These are phyloP conservation scores for Myxozyma udenii DNA, from an alignment of 805 yeast genomes.

Conservation along the genomic window DNA sequence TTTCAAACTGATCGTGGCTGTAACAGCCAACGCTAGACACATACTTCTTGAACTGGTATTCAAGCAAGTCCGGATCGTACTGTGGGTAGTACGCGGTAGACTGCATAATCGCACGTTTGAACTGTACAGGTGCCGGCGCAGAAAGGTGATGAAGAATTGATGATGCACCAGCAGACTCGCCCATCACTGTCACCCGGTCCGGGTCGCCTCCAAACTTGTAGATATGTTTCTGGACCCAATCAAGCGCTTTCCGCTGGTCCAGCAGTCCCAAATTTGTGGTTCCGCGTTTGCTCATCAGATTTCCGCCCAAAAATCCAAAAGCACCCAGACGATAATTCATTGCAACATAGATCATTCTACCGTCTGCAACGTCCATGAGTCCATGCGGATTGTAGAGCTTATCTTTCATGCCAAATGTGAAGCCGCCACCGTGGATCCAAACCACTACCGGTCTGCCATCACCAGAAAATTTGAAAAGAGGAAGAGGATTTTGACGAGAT, in stretches of 20 bases:
- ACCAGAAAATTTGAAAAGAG: too few species aligned
- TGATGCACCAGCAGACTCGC: slow-evolving; percentile 43
- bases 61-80: slow-evolving; percentile 5
- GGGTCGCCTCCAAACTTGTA: slow-evolving; percentile 42
- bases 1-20: background rate
- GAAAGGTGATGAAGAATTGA: slow-evolving; percentile 38
- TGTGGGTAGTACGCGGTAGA: slow-evolving; percentile 22
- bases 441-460: background rate
- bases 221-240: slow-evolving; percentile 42
- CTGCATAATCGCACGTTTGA: slow-evolving; percentile 25
- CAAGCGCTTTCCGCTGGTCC: slow-evolving; percentile 40
- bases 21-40: slow-evolving; percentile 13
- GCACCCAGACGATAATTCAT: slow-evolving; percentile 32
- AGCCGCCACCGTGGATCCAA: slow-evolving; percentile 11
- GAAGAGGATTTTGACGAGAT: too few species aligned
- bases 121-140: slow-evolving; percentile 28
- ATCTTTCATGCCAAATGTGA: slow-evolving; percentile 18
- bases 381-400: slow-evolving; percentile 15
- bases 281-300: slow-evolving; percentile 32
- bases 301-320: slow-evolving; percentile 39
- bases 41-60: slow-evolving; percentile 10
- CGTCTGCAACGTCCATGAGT: slow-evolving; percentile 10
- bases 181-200: slow-evolving; percentile 40
- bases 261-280: slow-evolving; percentile 40
- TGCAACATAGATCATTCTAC: slow-evolving; percentile 23